Evolutionary conservation across 2,329 filamentous ascomycete species (phyloP).

Genomic region (Diaporthe destruens): DNA sequence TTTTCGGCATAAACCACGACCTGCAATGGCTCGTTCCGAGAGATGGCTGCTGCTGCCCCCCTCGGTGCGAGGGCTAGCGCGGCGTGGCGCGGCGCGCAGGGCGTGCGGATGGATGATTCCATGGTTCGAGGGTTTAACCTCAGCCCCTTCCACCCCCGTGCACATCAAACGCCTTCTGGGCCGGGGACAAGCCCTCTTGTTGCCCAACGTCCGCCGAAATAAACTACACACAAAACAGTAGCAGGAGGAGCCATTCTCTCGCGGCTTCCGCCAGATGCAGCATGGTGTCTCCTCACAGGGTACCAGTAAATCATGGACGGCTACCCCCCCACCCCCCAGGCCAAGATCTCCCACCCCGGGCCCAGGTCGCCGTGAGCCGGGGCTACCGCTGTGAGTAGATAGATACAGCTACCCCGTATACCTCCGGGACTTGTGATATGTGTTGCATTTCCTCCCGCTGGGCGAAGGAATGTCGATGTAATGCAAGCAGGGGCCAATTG

Average conservation of each 20-base stretch:
- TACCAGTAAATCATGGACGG: background rate
- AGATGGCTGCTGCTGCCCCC: background rate
- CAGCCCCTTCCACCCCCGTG: background rate
- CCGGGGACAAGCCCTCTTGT: slow-evolving; percentile 7
- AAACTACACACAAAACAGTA: background rate
- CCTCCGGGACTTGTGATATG: background rate
- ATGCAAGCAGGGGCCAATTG: background rate
- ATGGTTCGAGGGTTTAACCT: slow-evolving; percentile 5
- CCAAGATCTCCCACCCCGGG: too few species aligned
- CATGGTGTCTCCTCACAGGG: background rate
- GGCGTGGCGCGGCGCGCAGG: background rate
- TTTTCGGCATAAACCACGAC: slow-evolving; percentile 23
- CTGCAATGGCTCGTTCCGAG: slow-evolving; percentile 34
- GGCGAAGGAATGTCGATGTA: slow-evolving; percentile 12
- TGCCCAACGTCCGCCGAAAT: background rate
- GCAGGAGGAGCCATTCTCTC: background rate
- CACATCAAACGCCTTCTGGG: slow-evolving; percentile 12
- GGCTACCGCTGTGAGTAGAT: slow-evolving; percentile 22
- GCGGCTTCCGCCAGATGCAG: slow-evolving; percentile 3
- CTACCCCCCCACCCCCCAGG: background rate
- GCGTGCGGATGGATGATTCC: too few species aligned
- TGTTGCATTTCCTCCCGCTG: background rate
- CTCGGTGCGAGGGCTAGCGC: background rate
- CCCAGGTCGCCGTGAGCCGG: background rate
- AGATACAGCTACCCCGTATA: background rate